Base-by-base conservation (phyloP, 2,329 filamentous ascomycete species). In the Orbilia quercus region DNA sequence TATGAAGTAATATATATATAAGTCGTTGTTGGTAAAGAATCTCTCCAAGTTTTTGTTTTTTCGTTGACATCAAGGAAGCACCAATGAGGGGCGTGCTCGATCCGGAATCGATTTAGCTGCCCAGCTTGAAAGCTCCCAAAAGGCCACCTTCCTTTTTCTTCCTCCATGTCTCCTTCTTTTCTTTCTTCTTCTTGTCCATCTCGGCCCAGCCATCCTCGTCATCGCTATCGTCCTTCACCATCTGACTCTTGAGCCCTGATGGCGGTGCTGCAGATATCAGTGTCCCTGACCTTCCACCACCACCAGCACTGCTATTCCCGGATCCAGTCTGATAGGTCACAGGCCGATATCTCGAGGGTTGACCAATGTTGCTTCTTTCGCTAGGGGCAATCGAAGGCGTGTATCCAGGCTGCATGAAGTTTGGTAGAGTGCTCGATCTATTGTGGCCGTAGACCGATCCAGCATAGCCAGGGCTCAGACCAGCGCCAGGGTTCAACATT, bases 301-400 rank as follows among this genome's bases (percentile, higher is more conserved):
- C 77, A 5, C 74, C 3, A 80, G 79, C 6, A 83, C 84, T 62
- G 85, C 83, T 74, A 22, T 48, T 50, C 12, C 70, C 62, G 4
- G 70, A 74, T 12, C 64, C 63, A 7, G 50, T 48, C 47, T 74
- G 70, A 44, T 90, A 89, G 0, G 91, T 92, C 0, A 98, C 94
- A 1, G 95, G 92, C 48, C 95, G 87, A 82, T 99, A 99, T 47
- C 95, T 88, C 31, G 91, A 89, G 7, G 95, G 92, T 58, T 96
- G 85, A 14, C 95, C 95, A 74, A 97, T 84, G 80, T 96, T 98
- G 84, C 93, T 98, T 74, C 95, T 90, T 82, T 98, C 95, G 3
- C 92, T 96, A 0, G 95, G 95, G 1, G 95, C 94, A 76, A 99
- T 96, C 0, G 94, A 98, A 0, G 92, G 88, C 0, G 92, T 86